Evolutionary conservation across 805 yeast genomes (phyloP).

Genomic region (Scheffersomyces stipitis): DNA sequence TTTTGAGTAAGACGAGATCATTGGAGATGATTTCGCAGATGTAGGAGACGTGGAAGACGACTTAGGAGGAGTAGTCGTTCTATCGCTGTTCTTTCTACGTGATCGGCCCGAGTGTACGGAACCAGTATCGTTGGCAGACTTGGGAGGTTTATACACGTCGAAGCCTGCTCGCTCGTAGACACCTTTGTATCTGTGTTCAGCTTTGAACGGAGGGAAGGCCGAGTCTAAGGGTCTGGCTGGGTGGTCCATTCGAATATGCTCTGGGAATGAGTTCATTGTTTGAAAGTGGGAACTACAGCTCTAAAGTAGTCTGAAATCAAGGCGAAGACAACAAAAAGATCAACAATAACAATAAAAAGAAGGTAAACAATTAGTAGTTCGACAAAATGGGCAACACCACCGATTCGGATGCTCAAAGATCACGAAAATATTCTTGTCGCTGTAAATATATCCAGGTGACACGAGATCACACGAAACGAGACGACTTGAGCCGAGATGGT

Average conservation of each 20-base stretch:
- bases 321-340: not conserved
- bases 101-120: constrained; percentile 4
- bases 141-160: constrained; percentile 35
- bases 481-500: no score
- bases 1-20: constrained; percentile 2
- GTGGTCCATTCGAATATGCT: constrained; percentile 14
- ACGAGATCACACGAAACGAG: no score
- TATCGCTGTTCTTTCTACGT: constrained; percentile 1
- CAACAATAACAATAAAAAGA: constrained; percentile 1
- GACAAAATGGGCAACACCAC: no score
- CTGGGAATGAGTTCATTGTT: constrained; percentile 19
- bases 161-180: constrained; percentile 85
- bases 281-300: not conserved
- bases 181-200: constrained; percentile 59
- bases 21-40: constrained; percentile 8
- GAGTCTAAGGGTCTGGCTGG: constrained; percentile 37
- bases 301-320: constrained; percentile 1
- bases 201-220: constrained; percentile 71
- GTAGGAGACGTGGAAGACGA: constrained; percentile 9
- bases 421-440: no score
- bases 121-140: constrained; percentile 1
- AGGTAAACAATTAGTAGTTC: no score
- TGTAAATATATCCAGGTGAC: no score
- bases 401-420: constrained; percentile 1
- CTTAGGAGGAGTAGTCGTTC: constrained; percentile 7